Evolutionary conservation across 192 early-diverging fungal genomes (phyloP).

Genomic region (Endogone sp.): DNA sequence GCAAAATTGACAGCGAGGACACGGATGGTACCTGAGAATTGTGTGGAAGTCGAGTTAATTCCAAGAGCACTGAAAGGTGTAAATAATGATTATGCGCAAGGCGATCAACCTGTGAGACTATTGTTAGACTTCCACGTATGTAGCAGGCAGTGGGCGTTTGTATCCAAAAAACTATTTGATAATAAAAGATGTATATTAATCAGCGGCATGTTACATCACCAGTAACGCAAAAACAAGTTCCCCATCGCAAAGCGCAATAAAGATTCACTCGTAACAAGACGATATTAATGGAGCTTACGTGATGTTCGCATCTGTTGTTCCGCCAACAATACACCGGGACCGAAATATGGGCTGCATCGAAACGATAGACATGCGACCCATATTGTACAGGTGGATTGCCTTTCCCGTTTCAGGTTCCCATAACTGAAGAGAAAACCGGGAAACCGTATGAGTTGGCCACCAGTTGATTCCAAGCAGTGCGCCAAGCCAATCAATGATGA

Average conservation of each 20-base stretch:
- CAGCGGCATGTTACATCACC: no score
- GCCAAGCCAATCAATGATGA: not conserved
- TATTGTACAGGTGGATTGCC: constrained; percentile 43
- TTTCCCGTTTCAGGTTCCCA: constrained; percentile 56
- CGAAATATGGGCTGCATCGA: constrained; percentile 47
- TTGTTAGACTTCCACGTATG: constrained; percentile 38
- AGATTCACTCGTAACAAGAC: no score
- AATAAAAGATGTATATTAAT: not conserved
- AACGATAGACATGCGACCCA: constrained; percentile 36
- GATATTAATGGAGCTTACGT: no score
- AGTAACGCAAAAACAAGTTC: no score
- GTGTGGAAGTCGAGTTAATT: not conserved
- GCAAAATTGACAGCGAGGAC: constrained; percentile 35
- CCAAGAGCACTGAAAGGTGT: not conserved
- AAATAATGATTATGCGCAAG: not conserved
- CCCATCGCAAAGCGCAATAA: no score
- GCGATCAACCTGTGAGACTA: constrained; percentile 2
- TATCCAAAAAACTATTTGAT: constrained; percentile 31
- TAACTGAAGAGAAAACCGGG: constrained; percentile 24
- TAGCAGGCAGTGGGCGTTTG: constrained; percentile 18
- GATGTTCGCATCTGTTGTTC: constrained; percentile 38
- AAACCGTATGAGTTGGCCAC: not conserved
- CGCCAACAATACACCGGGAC: constrained; percentile 45
- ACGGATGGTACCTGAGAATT: constrained; percentile 26
- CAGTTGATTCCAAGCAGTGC: not conserved